phyloP scores from a whole-genome alignment of 2,329 filamentous ascomycete species.

The Arthrobotrys entomopaga region DNA sequence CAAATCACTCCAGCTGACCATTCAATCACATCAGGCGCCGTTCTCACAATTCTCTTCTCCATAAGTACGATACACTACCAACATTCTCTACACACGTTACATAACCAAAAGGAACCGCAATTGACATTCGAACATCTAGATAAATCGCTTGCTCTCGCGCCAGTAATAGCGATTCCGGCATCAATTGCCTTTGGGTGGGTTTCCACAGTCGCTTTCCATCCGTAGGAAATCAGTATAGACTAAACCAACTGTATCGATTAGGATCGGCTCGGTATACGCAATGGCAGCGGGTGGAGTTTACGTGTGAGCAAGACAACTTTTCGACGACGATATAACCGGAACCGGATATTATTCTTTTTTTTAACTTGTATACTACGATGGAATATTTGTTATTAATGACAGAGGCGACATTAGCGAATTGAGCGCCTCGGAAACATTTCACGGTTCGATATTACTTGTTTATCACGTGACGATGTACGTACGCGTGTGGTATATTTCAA shows the following conservation, averaged over 20 bases:
- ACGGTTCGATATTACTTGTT: neutral
- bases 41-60: constrained; percentile 81
- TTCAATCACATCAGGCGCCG: constrained; percentile 66
- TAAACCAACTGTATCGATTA: constrained; percentile 62
- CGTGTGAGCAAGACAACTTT: constrained; percentile 70
- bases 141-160: constrained; percentile 64
- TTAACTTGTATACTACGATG: too few relatives aligned
- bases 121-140: constrained; percentile 50
- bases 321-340: too few relatives aligned
- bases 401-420: too few relatives aligned
- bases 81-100: constrained; percentile 43
- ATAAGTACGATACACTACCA: constrained; percentile 71
- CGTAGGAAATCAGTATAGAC: neutral
- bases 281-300: constrained; percentile 99
- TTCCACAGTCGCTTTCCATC: neutral
- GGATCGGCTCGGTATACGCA: constrained; percentile 95
- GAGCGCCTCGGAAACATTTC: too few relatives aligned
- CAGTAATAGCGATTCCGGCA: constrained; percentile 82
- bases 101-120: neutral
- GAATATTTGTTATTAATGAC: too few relatives aligned
- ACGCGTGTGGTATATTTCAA: too few relatives aligned
- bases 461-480: too few relatives aligned
- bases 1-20: constrained; percentile 35
- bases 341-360: too few relatives aligned
- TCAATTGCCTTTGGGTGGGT: constrained; percentile 89